Conservation (phyloP, 139 green algal genomes). For the Ettlia oleoabundans region DNA sequence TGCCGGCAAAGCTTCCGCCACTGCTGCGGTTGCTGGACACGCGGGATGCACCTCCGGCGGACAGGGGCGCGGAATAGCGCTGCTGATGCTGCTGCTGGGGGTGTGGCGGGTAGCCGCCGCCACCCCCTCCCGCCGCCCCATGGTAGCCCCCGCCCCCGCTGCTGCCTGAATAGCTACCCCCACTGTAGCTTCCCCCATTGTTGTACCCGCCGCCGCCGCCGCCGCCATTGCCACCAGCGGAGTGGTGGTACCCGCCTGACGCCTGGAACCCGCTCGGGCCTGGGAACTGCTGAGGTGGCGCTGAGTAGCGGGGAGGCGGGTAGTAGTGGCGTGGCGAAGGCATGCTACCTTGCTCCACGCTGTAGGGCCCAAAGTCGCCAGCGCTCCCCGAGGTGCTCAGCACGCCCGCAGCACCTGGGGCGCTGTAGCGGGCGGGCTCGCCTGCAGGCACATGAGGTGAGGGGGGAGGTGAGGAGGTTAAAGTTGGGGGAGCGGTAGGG, state of each 20-base stretch:
- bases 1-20: not conserved
- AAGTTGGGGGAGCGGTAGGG: too few relatives aligned
- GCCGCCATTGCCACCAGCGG: too few relatives aligned
- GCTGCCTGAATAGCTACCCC: not conserved
- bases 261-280: too few relatives aligned
- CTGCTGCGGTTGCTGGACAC: not conserved
- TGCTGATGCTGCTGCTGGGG: not conserved
- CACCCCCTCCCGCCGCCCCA: too few relatives aligned
- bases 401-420: not conserved
- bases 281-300: too few relatives aligned
- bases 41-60: not conserved
- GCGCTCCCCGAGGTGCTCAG: not conserved
- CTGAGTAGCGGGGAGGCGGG: too few relatives aligned
- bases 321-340: too few relatives aligned
- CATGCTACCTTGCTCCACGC: too few relatives aligned
- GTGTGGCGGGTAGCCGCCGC: not conserved
- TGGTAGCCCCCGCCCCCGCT: not conserved
- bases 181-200: not conserved
- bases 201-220: too few relatives aligned
- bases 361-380: not conserved
- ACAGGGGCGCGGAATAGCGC: not conserved
- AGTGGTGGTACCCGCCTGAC: too few relatives aligned
- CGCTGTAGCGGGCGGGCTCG: constrained; percentile 21
- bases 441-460: too few relatives aligned
- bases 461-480: too few relatives aligned